Evolutionary conservation across 2,329 filamentous ascomycete genomes (phyloP), one percentile per base, ranked within the genome.

Genomic region (Trichoderma gracile): DNA sequence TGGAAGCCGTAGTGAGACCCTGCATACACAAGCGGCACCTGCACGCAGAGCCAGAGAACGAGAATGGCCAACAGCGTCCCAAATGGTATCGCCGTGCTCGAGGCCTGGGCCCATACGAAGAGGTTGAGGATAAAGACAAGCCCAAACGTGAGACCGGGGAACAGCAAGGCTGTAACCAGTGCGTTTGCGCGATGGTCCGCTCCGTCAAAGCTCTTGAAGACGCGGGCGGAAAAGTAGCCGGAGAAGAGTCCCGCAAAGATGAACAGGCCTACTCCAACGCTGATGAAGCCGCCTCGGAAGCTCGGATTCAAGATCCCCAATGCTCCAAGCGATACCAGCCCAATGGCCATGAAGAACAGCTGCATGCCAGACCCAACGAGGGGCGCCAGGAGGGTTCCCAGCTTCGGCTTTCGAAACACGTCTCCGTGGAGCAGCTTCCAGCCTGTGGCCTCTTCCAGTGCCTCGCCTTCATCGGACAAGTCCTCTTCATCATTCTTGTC

Each of bases 341-440:
- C 90, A 45, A 87, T 77, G 1, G 87, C 84, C 89, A 95, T 93
- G 76, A 94, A 93, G 12, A 96, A 81, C 1, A 96, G 82, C 77
- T 97, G 92, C 82, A 90, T 92, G 47, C 92, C 92, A 1, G 92
- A 96, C 3, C 93, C 93, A 21, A 96, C 82, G 8, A 96, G 79
- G 1, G 92, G 92, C 0, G 92, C 91, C 45, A 96, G 81, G 2
- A 96, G 80, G 58, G 87, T 85, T 30, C 90, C 91, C 68, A 86
- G 85, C 3, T 81, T 76, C 0, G 92, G 92, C 27, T 88, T 81
- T 53, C 92, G 85, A 79, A 96, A 96, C 4, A 96, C 91, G 75
- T 96, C 92, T n/a, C 86, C 91, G 71, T 96, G 91, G 3, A 96
- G 82, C 17, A 95, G 80, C 75, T 96, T 96, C 92, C 92, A 96